These are phyloP conservation scores for Corchorus capsularis DNA, from an alignment of 345 rosid genomes.

Conservation along the genomic window DNA sequence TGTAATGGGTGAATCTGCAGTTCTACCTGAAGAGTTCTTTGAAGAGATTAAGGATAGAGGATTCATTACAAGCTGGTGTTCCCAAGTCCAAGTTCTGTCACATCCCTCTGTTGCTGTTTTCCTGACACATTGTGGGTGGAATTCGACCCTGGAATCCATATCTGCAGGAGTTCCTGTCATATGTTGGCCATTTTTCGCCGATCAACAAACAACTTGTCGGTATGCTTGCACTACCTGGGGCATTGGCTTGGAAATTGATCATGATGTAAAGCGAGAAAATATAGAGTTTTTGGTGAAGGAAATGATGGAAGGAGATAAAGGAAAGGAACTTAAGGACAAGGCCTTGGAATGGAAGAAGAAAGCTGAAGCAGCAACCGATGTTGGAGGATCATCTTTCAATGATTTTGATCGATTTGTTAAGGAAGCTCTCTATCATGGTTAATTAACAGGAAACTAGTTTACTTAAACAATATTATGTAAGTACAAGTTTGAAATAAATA, in stretches of 20 bases:
- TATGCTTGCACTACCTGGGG: slow-evolving; percentile 33
- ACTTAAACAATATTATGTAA: no score
- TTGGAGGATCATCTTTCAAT: neutral
- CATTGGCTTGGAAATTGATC: slow-evolving; percentile 31
- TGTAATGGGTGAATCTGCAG: slow-evolving; percentile 30
- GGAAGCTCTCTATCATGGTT: slow-evolving; percentile 1
- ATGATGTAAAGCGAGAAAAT: slow-evolving; percentile 29
- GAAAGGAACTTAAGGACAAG: slow-evolving; percentile 16
- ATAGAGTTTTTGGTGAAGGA: slow-evolving; percentile 24
- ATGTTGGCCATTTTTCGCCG: slow-evolving; percentile 42
- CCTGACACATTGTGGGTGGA: slow-evolving; percentile 46
- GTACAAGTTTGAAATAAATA: no score
- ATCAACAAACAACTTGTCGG: slow-evolving; percentile 36
- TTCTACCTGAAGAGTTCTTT: slow-evolving; percentile 24
- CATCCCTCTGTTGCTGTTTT: slow-evolving; percentile 38
- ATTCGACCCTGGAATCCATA: slow-evolving; percentile 32
- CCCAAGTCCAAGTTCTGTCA: slow-evolving; percentile 30
- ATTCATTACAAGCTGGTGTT: slow-evolving; percentile 36
- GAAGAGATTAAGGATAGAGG: slow-evolving; percentile 33
- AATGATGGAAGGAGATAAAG: slow-evolving; percentile 26
- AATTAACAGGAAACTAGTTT: neutral
- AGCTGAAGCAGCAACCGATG: neutral
- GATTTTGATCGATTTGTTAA: slow-evolving; percentile 24
- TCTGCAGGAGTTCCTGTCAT: slow-evolving; percentile 29
- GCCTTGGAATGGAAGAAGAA: slow-evolving; percentile 30